Conservation (phyloP, 1,139 yeast genomes). For the Yamadazyma kanchanaburiensis region DNA sequence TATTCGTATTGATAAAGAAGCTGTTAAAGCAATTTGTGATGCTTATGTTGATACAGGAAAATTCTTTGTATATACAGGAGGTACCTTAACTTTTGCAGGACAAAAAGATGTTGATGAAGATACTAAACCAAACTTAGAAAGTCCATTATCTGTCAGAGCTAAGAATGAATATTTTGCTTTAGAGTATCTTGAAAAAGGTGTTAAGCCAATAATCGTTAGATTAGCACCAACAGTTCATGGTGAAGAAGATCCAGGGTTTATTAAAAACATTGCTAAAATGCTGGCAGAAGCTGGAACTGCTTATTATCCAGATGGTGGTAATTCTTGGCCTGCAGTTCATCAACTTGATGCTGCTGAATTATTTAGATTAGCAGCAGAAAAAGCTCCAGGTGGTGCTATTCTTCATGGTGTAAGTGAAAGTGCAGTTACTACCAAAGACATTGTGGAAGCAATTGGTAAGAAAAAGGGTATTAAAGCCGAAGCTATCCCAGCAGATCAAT, state of each 20-base stretch:
- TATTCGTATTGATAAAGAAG: slow-evolving; percentile 16
- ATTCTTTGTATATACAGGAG: slow-evolving; percentile 16
- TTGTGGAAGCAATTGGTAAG: slow-evolving; percentile 19
- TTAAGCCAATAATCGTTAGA: slow-evolving; percentile 17
- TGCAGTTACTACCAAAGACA: slow-evolving; percentile 15
- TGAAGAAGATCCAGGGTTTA: slow-evolving; percentile 15
- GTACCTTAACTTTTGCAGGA: slow-evolving; percentile 4
- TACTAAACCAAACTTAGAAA: neutral
- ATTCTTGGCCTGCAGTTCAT: slow-evolving; percentile 26
- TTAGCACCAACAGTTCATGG: slow-evolving; percentile 27
- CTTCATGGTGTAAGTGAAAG: slow-evolving; percentile 21
- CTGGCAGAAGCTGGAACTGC: slow-evolving; percentile 14
- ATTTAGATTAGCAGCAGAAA: slow-evolving; percentile 20
- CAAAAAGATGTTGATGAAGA: neutral
- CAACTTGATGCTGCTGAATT: slow-evolving; percentile 23
- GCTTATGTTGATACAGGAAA: slow-evolving; percentile 19
- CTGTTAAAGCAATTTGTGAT: slow-evolving; percentile 17
- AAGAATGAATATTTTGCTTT: slow-evolving; percentile 8
- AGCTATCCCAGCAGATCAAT: slow-evolving; percentile 11
- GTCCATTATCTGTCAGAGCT: slow-evolving; percentile 3
- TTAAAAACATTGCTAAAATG: slow-evolving; percentile 10
- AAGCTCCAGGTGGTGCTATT: slow-evolving; percentile 19
- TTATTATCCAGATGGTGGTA: slow-evolving; percentile 15
- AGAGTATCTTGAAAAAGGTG: slow-evolving; percentile 16
- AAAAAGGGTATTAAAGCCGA: slow-evolving; percentile 11